Base-by-base conservation (phyloP, 164 flowering plant species). In the Santalum album region DNA sequence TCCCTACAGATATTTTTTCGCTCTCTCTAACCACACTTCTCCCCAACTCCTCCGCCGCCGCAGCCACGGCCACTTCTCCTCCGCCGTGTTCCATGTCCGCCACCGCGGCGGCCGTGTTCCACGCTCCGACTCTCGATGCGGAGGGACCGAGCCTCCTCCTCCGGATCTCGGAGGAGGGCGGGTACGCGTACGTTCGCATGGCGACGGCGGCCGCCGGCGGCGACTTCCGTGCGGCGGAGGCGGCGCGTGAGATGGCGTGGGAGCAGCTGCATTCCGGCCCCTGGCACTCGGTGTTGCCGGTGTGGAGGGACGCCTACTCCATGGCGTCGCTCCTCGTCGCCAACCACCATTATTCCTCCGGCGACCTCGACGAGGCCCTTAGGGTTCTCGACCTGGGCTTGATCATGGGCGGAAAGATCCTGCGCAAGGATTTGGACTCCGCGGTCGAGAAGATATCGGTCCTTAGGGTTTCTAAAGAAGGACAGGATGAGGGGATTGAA, bases 241-340 rank as follows among this genome's bases (percentile, higher is more conserved):
- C 80, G 22, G 86, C 95, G 42, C 59, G 74, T 3, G 99, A 92
- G 69, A 85, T 90, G 90, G 97, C 96, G 21, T 92, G 96, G 99
- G 99, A 92, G 79, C 99, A 90, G 70, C 88, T 92, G 12, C 99
- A 90, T 69, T 83, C 87, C 0, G 96, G 99, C 1, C 99, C 97
- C 1, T 87, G 99, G 97, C 80, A 84, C 73, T 80, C 92, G 0
- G 92, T 90, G n/a, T 62, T 78, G 1, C 90, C 92, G 0, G 72
- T 81, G 1, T 92, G 96, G 97, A 74, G 97, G 17, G 96, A 92
- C 53, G 99, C 97, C 34, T 92, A 85, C 67, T 77, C 97, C 7
- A 80, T 89, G 94, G 83, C 97, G 24, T 92, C 95, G 69, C 75
- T 92, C 26, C 73, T 67, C 53, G 78, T 85, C 12, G 96, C 97